These are phyloP conservation scores for Panus rudis DNA, from an alignment of 768 basidiomycete genomes.

Conservation along the genomic window DNA sequence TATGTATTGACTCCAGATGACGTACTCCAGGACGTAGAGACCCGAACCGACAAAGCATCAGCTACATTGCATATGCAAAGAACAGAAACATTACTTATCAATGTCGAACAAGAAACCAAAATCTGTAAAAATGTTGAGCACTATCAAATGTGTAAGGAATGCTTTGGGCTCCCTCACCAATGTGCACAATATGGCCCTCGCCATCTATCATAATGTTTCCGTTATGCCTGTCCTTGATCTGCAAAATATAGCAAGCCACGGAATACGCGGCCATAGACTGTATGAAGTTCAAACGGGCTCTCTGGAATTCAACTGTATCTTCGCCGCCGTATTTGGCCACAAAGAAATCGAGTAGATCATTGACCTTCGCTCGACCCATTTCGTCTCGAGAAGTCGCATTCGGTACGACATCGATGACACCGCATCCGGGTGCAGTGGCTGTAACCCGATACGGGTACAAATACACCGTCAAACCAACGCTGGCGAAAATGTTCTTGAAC, in stretches of 20 bases:
- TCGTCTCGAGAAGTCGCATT: slow-evolving; percentile 97
- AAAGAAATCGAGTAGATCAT: slow-evolving; percentile 93
- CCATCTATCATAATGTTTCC: slow-evolving; percentile 99
- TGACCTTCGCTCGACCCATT: slow-evolving; percentile 98
- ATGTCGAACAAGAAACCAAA: slow-evolving; percentile 98
- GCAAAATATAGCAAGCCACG: slow-evolving; percentile 93
- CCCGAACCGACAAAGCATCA: slow-evolving; percentile 16
- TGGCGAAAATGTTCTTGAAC: slow-evolving; percentile 97
- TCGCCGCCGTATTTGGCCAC: slow-evolving; percentile 86
- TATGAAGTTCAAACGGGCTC: slow-evolving; percentile 91
- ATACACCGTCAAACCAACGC: slow-evolving; percentile 83
- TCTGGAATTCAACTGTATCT: slow-evolving; percentile 86
- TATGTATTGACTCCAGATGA: slow-evolving; percentile 2
- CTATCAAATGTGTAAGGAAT: background rate
- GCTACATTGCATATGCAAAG: slow-evolving; percentile 17
- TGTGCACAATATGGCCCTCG: slow-evolving; percentile 93
- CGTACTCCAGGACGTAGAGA: slow-evolving; percentile 66
- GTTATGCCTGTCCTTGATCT: slow-evolving; percentile 98
- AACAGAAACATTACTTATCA: slow-evolving; percentile 60
- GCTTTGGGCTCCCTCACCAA: slow-evolving; percentile 49
- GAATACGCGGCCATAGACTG: slow-evolving; percentile 99
- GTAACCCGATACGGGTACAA: slow-evolving; percentile 96
- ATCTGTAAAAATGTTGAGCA: slow-evolving; percentile 39
- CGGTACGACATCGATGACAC: slow-evolving; percentile 97
- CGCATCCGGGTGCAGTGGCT: slow-evolving; percentile 96